A percentile compares a stretch with the other conserved stretches of the same genome.
These are phyloP conservation scores for Heracleum sosnowskyi DNA, from an alignment of 129 eudicot genomes.

Conservation along the genomic window DNA sequence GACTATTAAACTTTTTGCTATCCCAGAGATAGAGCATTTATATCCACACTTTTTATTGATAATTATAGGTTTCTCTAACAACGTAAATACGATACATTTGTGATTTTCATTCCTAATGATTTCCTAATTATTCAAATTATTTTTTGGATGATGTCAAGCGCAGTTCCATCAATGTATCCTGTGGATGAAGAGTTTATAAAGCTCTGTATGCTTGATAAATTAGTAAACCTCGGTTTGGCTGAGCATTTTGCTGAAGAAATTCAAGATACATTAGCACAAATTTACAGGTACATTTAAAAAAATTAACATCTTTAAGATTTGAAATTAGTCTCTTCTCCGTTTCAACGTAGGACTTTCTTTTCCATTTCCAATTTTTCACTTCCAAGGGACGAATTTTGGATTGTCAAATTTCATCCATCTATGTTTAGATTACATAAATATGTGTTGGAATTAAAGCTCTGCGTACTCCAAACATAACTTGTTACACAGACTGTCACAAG, in stretches of 20 bases:
- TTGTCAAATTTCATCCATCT: too few species aligned
- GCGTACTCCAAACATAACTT: too few species aligned
- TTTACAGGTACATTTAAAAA: conserved; percentile 25
- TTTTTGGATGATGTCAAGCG: background rate
- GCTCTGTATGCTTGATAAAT: conserved; percentile 50
- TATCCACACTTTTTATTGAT: background rate
- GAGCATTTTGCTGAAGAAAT: conserved; percentile 43
- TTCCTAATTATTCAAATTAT: too few species aligned
- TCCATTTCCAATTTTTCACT: too few species aligned
- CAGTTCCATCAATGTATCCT: conserved; percentile 46
- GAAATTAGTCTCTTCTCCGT: too few species aligned
- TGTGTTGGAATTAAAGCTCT: too few species aligned
- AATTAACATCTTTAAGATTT: background rate
- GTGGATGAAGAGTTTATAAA: conserved; percentile 40
- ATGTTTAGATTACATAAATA: too few species aligned
- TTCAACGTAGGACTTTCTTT: too few species aligned
- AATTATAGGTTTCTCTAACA: background rate
- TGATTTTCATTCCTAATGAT: background rate
- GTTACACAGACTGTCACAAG: too few species aligned
- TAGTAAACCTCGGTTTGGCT: conserved; percentile 43
- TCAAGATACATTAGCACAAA: conserved; percentile 21
- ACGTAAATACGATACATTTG: background rate
- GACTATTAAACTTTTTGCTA: background rate
- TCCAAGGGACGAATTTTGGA: too few species aligned
- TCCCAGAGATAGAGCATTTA: too few species aligned